Percentiles rank a stretch among this genome's conserved stretches.
phyloP scores from a whole-genome alignment of 2,329 filamentous ascomycete genomes.

The Aspergillus intermedius region DNA sequence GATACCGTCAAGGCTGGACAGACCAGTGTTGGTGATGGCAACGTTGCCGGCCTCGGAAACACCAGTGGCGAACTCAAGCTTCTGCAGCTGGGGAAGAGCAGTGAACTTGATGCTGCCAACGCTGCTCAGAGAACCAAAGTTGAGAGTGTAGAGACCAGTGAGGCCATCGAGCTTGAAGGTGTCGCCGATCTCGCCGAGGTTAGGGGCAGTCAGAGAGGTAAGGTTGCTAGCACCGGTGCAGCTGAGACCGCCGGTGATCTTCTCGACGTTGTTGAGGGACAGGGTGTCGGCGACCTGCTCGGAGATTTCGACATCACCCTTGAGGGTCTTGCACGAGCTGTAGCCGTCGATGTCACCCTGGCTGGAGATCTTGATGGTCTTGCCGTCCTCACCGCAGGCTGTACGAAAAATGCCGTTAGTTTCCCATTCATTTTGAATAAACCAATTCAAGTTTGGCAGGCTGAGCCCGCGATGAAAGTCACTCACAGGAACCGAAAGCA shows the following conservation, averaged over 20 bases:
- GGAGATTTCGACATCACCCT: slow-evolving; percentile 62
- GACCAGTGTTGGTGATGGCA: slow-evolving; percentile 76
- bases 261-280: slow-evolving; percentile 53
- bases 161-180: slow-evolving; percentile 64
- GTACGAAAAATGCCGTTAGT: slow-evolving; percentile 3
- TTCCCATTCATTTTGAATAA: slow-evolving; percentile 1
- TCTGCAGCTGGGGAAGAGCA: slow-evolving; percentile 60
- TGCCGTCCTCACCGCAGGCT: slow-evolving; percentile 16
- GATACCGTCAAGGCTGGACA: slow-evolving; percentile 72
- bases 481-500: slow-evolving; percentile 43
- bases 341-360: slow-evolving; percentile 58
- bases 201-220: slow-evolving; percentile 54
- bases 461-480: neutral
- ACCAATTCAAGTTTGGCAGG: neutral
- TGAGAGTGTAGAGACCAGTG: slow-evolving; percentile 61
- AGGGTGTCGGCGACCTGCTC: slow-evolving; percentile 52
- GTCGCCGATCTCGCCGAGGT: slow-evolving; percentile 60
- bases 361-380: slow-evolving; percentile 49
- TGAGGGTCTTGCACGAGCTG: slow-evolving; percentile 59
- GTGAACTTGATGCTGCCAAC: slow-evolving; percentile 65
- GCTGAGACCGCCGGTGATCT: slow-evolving; percentile 53
- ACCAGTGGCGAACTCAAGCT: slow-evolving; percentile 55
- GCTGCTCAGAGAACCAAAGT: slow-evolving; percentile 57
- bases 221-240: slow-evolving; percentile 54
- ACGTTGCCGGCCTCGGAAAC: slow-evolving; percentile 64